Conservation (phyloP, 164 flowering plant genomes). For the Sextonia rubra region DNA sequence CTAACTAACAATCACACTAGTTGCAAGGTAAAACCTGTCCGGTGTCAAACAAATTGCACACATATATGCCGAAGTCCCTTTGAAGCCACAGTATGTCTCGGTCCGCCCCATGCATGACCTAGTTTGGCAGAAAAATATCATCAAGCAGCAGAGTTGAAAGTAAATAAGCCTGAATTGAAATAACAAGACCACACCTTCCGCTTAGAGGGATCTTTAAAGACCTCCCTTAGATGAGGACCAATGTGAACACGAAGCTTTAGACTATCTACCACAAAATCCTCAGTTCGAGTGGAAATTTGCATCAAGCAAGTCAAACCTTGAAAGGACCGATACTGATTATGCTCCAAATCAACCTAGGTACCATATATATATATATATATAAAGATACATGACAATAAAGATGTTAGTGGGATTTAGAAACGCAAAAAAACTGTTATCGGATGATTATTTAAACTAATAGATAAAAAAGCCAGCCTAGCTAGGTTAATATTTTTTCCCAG, state of each 20-base stretch:
- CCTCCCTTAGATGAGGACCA: constrained; percentile 86
- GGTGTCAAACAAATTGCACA: constrained; percentile 95
- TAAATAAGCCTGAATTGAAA: constrained; percentile 3
- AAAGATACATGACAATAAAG: not conserved
- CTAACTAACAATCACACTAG: not conserved
- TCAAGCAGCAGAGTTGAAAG: not conserved
- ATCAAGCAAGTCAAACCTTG: constrained; percentile 99
- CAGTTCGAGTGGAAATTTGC: constrained; percentile 97
- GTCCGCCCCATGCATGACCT: constrained; percentile 99
- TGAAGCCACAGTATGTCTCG: constrained; percentile 94
- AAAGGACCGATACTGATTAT: constrained; percentile 90
- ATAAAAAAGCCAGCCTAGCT: no score
- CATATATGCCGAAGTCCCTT: constrained; percentile 92
- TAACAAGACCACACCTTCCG: constrained; percentile 55
- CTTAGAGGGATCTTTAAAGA: constrained; percentile 86
- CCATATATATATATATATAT: not conserved
- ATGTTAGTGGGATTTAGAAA: not conserved
- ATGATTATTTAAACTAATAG: no score
- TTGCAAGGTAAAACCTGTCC: constrained; percentile 67
- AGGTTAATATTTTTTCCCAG: no score
- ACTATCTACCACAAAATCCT: constrained; percentile 89
- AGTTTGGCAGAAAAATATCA: not conserved
- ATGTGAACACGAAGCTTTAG: constrained; percentile 80
- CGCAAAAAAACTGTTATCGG: no score
- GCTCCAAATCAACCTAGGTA: constrained; percentile 88